Base-by-base conservation (phyloP, 225 moss, liverwort and hornwort genomes). In the Lunularia cruciata region DNA sequence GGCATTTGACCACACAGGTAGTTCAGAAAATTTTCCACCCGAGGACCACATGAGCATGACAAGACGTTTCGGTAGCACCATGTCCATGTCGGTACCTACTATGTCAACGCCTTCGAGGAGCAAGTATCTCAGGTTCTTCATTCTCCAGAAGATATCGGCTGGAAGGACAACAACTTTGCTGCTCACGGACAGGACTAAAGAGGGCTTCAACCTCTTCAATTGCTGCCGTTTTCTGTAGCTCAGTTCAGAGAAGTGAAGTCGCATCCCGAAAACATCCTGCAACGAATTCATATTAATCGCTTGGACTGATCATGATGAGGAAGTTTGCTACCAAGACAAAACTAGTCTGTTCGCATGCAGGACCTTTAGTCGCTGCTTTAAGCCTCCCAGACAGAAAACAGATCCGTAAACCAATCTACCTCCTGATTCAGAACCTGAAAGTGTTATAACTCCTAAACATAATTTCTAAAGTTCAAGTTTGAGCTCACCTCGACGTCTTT, bases 231-330 rank as follows among this genome's bases (percentile, higher is more conserved):
- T 13, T 22, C n/a, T 3, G 15, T 22, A 5, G 4, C 14, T 3
- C 27, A 56, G 8, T 56, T 56, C 56, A 56, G 56, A 56, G 56
- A 56, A 56, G 28, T 56, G 56, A 56, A 56, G 32, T 11, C 56
- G 56, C 5, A 56, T 11, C 4, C 13, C 56, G 10, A 2, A 16
- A 11, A 56, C 32, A 11, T 5, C 16, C 56, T 56, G 56, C 28
- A n/a, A n/a, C n/a, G n/a, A n/a, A n/a, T n/a, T n/a, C n/a, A n/a
- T n/a, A n/a, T n/a, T n/a, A n/a, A n/a, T n/a, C n/a, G n/a, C n/a
- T n/a, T n/a, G n/a, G n/a, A n/a, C n/a, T n/a, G n/a, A n/a, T n/a
- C n/a, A n/a, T n/a, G n/a, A n/a, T n/a, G n/a, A n/a, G n/a, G n/a
- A n/a, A n/a, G n/a, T n/a, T n/a, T n/a, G n/a, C n/a, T n/a, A n/a